These are phyloP conservation scores for Aspergillus spinulosporus DNA, from an alignment of 2,329 filamentous ascomycete species.

Conservation along the genomic window DNA sequence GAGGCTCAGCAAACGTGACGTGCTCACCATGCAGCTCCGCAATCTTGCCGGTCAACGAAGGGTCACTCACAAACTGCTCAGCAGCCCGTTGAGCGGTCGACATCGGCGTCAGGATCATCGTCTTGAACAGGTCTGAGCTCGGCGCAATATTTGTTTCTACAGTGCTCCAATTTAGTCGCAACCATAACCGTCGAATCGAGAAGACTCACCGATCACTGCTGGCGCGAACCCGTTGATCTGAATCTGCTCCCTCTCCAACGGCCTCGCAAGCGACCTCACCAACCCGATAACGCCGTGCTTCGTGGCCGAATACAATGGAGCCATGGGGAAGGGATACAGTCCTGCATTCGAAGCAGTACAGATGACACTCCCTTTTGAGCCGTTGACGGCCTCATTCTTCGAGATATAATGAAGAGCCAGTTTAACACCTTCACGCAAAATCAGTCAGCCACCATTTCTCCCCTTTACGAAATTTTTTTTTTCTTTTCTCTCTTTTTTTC, in stretches of 20 bases:
- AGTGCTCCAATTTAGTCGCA: too few relatives aligned
- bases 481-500: too few relatives aligned
- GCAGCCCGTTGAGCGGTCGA: constrained; percentile 50
- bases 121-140: constrained; percentile 45
- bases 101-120: constrained; percentile 56
- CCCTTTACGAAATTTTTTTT: too few relatives aligned
- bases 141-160: constrained; percentile 52
- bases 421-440: constrained; percentile 45
- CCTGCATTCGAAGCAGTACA: constrained; percentile 58
- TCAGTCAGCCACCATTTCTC: neutral
- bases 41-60: constrained; percentile 46
- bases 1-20: constrained; percentile 50
- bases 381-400: constrained; percentile 40
- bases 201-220: constrained; percentile 49
- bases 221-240: constrained; percentile 55
- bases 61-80: constrained; percentile 44
- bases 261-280: constrained; percentile 49
- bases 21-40: constrained; percentile 54
- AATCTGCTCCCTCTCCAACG: constrained; percentile 45
- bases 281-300: constrained; percentile 54
- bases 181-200: neutral
- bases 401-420: constrained; percentile 54
- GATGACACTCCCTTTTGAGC: constrained; percentile 49
- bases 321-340: constrained; percentile 53
- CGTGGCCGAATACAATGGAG: constrained; percentile 52